Base-by-base conservation (phyloP, 106 monocot genomes). In the Dendrobium chrysotoxum region DNA sequence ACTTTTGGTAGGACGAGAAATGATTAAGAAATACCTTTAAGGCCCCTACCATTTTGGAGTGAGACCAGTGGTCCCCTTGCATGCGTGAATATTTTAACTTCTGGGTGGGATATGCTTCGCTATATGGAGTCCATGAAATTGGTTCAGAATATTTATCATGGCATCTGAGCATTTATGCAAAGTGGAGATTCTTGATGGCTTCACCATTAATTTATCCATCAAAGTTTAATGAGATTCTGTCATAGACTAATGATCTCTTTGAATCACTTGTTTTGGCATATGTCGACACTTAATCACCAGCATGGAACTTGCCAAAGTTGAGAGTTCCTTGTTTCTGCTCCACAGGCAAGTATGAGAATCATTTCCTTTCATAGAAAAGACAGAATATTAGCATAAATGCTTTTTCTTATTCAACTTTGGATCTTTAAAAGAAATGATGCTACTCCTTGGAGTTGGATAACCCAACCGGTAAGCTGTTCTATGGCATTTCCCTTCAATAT, bases 351-450 rank as follows among this genome's bases (percentile, higher is more conserved):
- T 17, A 57, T 57, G 68, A 30, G 68, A 68, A 68, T 68, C 10
- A 68, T 68, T 61, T 68, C 68, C 68, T 68, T 68, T 68, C 68
- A 30, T 68, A 68, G 30, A 68, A 68, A 68, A 68, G 28, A 65
- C 5, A 30, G 28, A 68, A 68, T 68, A 68, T 61, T 61, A 21
- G n/a, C 5, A 61, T 68, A 68, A 68, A 7, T 68, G 20, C 30
- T 68, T 25, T 68, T 28, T 28, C 25, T 35, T 28, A 28, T 68
- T 28, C 30, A 68, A 28, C 57, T 68, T 68, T 68, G 30, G 5
- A 68, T 68, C 30, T 68, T 28, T 5, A 68, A 28, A 68, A 68
- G 68, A 30, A 68, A 68, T 68, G 23, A 68, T 57, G 57, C 57
- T 20, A 13, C 5, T 57, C 57, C 21, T 57, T 57, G 57, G 57